phyloP scores from a whole-genome alignment of 805 yeast genomes.

The Pichia deserticola region DNA sequence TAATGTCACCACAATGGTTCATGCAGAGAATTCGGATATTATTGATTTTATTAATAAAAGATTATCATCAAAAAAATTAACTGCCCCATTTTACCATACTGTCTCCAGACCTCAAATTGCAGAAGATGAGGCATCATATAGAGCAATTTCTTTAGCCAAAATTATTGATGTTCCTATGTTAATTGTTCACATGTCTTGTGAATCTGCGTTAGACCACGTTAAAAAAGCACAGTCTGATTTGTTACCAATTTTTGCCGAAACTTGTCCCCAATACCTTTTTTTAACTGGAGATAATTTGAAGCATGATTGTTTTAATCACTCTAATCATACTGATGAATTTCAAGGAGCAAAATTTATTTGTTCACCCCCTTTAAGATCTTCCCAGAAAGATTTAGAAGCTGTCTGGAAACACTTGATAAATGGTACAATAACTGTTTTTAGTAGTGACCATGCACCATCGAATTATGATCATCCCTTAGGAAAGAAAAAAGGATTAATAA shows the following conservation, averaged over 20 bases:
- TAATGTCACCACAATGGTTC: conserved; percentile 41
- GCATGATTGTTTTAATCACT: conserved; percentile 12
- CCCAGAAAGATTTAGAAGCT: conserved; percentile 31
- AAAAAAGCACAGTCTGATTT: conserved; percentile 33
- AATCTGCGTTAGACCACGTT: conserved; percentile 33
- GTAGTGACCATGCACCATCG: conserved; percentile 40
- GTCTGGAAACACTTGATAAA: conserved; percentile 38
- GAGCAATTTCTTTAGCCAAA: conserved; percentile 36
- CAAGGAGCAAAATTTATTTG: conserved; percentile 42
- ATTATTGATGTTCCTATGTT: conserved; percentile 39
- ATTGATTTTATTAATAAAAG: conserved; percentile 26
- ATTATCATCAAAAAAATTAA: conserved; percentile 28
- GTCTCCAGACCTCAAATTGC: conserved; percentile 37
- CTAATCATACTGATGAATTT: conserved; percentile 28
- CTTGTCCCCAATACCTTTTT: conserved; percentile 42
- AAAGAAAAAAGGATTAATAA: conserved; percentile 32
- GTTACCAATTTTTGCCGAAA: conserved; percentile 38
- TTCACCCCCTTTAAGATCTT: conserved; percentile 40
- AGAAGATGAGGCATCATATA: conserved; percentile 41
- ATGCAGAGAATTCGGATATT: conserved; percentile 42
- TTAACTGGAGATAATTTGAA: conserved; percentile 33
- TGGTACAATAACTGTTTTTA: conserved; percentile 39
- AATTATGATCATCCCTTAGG: conserved; percentile 35
- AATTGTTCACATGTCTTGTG: conserved; percentile 40
- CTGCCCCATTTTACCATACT: conserved; percentile 38